Conservation (phyloP, 306 rosid species). For the Ormosia semicastrata region DNA sequence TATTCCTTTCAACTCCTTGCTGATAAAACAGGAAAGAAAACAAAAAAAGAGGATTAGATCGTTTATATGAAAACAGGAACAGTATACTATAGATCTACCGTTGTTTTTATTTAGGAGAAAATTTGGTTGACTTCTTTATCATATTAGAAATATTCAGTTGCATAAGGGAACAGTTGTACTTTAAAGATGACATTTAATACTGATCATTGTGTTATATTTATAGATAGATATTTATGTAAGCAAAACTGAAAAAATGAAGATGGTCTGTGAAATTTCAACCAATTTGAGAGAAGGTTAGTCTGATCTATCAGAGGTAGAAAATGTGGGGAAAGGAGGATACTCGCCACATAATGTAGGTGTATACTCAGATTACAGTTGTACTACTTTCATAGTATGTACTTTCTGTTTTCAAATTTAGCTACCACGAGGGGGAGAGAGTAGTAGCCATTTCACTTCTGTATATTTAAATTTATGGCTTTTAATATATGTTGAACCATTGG, state of each 20-base stretch:
- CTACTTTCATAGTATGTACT: background rate
- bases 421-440: background rate
- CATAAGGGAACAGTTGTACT: background rate
- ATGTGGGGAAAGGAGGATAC: background rate
- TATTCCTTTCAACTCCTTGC: background rate
- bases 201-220: background rate
- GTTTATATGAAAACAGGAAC: no score
- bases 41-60: background rate
- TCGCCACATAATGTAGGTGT: background rate
- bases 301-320: background rate
- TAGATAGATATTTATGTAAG: background rate
- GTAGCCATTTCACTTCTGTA: background rate
- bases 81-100: background rate
- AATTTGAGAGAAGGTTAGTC: background rate
- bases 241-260: background rate
- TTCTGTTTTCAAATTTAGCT: background rate
- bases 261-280: background rate
- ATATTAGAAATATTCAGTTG: background rate
- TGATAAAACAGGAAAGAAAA: background rate
- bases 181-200: background rate
- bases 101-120: background rate
- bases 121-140: background rate
- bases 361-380: background rate
- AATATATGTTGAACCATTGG: background rate
- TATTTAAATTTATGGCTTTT: background rate